A percentile compares a stretch with the other conserved stretches of the same genome.
Evolutionary conservation across 345 rosid species (phyloP).

Genomic region (Gossypium sturtianum): DNA sequence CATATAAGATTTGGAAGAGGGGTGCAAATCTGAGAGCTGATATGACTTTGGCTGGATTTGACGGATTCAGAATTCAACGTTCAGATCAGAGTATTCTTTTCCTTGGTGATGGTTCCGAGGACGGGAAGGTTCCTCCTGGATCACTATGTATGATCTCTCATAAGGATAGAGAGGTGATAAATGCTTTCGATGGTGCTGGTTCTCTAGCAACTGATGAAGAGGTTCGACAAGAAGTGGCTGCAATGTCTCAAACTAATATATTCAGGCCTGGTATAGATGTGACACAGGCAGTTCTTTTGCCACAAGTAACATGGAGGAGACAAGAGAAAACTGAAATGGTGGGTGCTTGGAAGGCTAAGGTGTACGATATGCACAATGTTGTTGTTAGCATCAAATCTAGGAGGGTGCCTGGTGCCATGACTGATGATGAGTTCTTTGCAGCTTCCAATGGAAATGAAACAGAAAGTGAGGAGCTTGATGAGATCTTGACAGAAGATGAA

Average conservation of each 20-base stretch:
- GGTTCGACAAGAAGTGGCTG: conserved; percentile 77
- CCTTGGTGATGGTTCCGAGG: conserved; percentile 94
- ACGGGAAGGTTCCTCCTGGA: conserved; percentile 66
- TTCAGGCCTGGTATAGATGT: conserved; percentile 97
- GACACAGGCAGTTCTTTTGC: conserved; percentile 77
- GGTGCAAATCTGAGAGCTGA: conserved; percentile 93
- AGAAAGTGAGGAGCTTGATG: conserved; percentile 72
- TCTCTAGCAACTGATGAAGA: conserved; percentile 79
- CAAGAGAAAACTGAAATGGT: conserved; percentile 90
- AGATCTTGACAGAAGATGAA: conserved; percentile 79
- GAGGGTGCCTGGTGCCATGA: conserved; percentile 90
- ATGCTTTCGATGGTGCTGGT: conserved; percentile 87
- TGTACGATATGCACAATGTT: conserved; percentile 96
- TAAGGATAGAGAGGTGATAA: conserved; percentile 91
- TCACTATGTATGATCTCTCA: conserved; percentile 85
- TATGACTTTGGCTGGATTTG: conserved; percentile 97
- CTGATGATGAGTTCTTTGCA: conserved; percentile 77
- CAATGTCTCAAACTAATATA: conserved; percentile 86
- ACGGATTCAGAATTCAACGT: conserved; percentile 85
- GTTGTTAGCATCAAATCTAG: conserved; percentile 91
- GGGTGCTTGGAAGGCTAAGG: conserved; percentile 88
- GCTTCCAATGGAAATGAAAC: conserved; percentile 66
- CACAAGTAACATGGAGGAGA: conserved; percentile 91
- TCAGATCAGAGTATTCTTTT: conserved; percentile 88
- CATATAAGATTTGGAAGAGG: conserved; percentile 89